Percentiles rank a stretch among this genome's conserved stretches.
Evolutionary conservation across 2,329 filamentous ascomycete genomes (phyloP).

Genomic region (Hysterium pulicare): DNA sequence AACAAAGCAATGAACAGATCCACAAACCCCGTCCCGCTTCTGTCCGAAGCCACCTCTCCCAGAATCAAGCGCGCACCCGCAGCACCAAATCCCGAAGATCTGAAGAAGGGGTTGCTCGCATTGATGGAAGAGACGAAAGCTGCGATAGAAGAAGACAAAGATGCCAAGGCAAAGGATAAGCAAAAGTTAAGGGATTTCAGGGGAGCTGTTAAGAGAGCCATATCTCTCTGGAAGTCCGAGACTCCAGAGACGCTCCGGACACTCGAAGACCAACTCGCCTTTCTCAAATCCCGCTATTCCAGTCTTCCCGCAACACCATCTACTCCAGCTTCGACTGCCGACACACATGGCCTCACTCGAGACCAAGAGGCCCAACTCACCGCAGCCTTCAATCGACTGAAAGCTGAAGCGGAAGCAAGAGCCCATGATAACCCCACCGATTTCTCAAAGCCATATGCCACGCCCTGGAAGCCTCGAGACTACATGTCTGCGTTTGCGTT

Average conservation of each 20-base stretch:
- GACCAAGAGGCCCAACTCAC: constrained; percentile 59
- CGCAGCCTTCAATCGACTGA: constrained; percentile 54
- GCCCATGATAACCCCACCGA: constrained; percentile 68
- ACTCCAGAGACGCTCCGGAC: constrained; percentile 46
- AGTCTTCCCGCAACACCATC: constrained; percentile 2
- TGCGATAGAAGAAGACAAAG: constrained; percentile 54
- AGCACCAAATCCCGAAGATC: constrained; percentile 26
- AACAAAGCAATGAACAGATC: neutral
- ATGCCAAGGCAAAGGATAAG: constrained; percentile 68
- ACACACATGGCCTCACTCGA: constrained; percentile 35
- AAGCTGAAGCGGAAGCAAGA: constrained; percentile 66
- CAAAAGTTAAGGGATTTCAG: constrained; percentile 71
- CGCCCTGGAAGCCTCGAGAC: constrained; percentile 81
- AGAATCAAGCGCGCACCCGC: constrained; percentile 15
- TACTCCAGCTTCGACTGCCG: constrained; percentile 4
- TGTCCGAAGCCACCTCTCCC: neutral
- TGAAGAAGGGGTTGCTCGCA: constrained; percentile 33
- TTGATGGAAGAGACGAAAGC: constrained; percentile 53
- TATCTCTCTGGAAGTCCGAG: constrained; percentile 52
- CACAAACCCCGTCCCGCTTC: constrained; percentile 10
- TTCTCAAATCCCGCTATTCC: constrained; percentile 27
- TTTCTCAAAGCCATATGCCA: constrained; percentile 74
- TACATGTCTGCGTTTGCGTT: constrained; percentile 94
- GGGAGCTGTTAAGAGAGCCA: constrained; percentile 59
- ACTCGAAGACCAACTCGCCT: constrained; percentile 47